Evolutionary conservation across 768 basidiomycete species (phyloP), one percentile per base, ranked within the genome.

Genomic region (Pleurotus giganteus): DNA sequence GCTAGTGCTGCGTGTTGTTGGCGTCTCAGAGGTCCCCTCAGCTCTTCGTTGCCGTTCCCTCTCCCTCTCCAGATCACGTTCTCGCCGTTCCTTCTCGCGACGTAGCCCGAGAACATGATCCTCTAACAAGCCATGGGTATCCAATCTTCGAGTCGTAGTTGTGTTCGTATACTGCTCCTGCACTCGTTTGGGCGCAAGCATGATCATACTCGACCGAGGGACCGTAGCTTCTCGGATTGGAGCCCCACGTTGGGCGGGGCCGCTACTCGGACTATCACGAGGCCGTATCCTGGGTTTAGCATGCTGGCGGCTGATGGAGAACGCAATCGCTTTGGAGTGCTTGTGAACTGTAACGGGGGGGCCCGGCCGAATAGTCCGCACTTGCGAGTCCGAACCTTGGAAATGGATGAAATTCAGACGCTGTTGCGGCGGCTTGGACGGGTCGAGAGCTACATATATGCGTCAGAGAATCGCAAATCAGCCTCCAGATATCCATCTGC

Each of bases 141-240:
- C 80, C 31, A 90, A 74, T 63, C 82, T 84, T 45, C 81, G 75
- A 4, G 86, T 89, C 17, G 88, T 86, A 29, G 78, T 84, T 15
- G 89, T 91, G 61, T 82, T 89, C 15, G 88, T 90, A 61, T 81
- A 91, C 13, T 86, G 83, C 62, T 84, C 82, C 60, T 92, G 90
- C n/a, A 91, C 89, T 58, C 78, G 80, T 62, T 82, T 81, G 28
- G 87, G 82, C 15, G 87, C 89, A 11, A 92, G 71, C 59, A 93
- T 69, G 53, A 91, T 85, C 76, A 79, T 79, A 34, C 67, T 73
- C 19, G 70, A 68, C 28, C 34, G 57, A 29, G 49, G 32, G 21
- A 37, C 34, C 4, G 34, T 37, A 11, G 11, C 26, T 21, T 47
- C 46, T 31, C 46, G 46, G 27, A 43, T 13, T 19, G 47, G 46